Evolutionary conservation across 257 asterid genomes (phyloP), one percentile per base, ranked within the genome.

Genomic region (Plantago major): DNA sequence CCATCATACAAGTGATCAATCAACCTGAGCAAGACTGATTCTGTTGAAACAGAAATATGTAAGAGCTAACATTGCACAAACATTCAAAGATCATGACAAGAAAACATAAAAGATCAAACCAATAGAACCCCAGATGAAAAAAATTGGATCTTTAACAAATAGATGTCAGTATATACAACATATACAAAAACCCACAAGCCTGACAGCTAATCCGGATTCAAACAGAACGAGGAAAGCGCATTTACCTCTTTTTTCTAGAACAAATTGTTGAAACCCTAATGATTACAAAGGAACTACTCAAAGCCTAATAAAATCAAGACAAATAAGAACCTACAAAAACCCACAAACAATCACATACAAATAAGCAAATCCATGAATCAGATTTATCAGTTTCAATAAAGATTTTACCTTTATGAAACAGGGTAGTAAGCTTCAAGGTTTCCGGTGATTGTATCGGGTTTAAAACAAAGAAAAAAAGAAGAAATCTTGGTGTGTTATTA

Each of bases 1-100:
- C 97, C 97, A 89, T 89, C 61, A 66, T 68, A 72, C 71, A 66
- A 63, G 61, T 58, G 67, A 72, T 71, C 71, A 71, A 72, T 71
- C 71, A 71, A 64, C 76, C 71, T 69, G 68, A 68, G 53, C 46
- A 69, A 67, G 79, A 73, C 54, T 50, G 66, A 42, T 58, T 84
- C 95, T 81, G 94, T 37, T 65, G 43, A 76, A 58, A 30, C 45
- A 62, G 55, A 60, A 59, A 60, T 46, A 63, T 14, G 42, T 62
- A 46, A 55, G 58, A 75, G 63, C 70, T 55, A 42, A 26, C 65
- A 63, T 67, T 62, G 58, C 47, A 55, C 12, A 56, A 19, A 60
- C 30, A 33, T 5, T 68, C 62, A 7, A 60, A 56, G 57, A 40
- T 30, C 50, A 9, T 50, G 3, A 14, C 47, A 48, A 19, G 11